A percentile compares a stretch with the other conserved stretches of the same genome.
Evolutionary conservation across 2,329 filamentous ascomycete species (phyloP).

Genomic region (Ophiognomonia clavigignenti-juglandacearum): DNA sequence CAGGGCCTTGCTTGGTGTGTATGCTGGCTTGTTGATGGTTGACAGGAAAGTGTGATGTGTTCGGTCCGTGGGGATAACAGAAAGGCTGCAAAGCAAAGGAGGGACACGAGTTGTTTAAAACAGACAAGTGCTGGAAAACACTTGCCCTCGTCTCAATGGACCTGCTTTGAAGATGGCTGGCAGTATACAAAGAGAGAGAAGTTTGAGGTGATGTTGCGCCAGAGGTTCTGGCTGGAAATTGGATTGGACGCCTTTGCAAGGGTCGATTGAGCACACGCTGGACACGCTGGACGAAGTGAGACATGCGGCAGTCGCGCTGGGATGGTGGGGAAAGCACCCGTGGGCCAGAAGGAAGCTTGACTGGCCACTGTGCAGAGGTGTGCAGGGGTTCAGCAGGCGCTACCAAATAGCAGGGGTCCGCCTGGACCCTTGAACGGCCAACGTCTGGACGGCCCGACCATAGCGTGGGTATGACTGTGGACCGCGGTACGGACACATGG

Average conservation of each 20-base stretch:
- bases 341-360: not conserved
- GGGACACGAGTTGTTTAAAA: not conserved
- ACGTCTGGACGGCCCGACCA: too few species aligned
- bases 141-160: conserved; percentile 4
- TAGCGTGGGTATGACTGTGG: too few species aligned
- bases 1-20: conserved; percentile 1
- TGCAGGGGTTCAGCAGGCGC: too few species aligned
- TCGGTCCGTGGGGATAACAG: not conserved
- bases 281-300: not conserved
- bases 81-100: not conserved
- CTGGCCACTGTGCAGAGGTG: not conserved
- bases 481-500: too few species aligned
- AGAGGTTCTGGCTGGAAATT: conserved; percentile 11
- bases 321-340: too few species aligned
- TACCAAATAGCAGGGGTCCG: too few species aligned
- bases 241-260: conserved; percentile 10
- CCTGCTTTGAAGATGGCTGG: not conserved
- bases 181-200: conserved; percentile 1
- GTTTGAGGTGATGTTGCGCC: conserved; percentile 5
- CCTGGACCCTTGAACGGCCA: too few species aligned
- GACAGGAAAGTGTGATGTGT: conserved; percentile 1
- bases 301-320: conserved; percentile 6
- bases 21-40: not conserved
- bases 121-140: conserved; percentile 9
- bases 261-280: not conserved